Conservation (phyloP, 2,329 filamentous ascomycete species). For the Xylaria sp. region DNA sequence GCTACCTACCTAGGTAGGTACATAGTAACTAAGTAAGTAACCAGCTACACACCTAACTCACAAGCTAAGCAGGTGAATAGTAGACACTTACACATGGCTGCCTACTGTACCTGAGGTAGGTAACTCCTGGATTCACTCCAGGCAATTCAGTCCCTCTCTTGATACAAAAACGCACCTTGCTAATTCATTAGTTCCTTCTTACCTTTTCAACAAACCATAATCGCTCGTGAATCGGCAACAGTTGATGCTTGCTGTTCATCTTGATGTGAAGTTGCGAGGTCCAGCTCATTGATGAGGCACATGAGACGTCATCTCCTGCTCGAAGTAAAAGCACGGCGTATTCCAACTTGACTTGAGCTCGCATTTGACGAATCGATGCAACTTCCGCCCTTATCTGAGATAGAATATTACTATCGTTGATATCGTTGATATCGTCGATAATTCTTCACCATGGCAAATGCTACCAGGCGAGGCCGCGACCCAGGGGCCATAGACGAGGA, state of each 20-base stretch:
- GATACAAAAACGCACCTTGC: background rate
- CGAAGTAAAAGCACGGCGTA: background rate
- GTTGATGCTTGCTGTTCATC: background rate
- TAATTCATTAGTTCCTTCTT: background rate
- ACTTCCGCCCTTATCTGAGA: background rate
- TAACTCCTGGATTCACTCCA: background rate
- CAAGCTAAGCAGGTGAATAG: background rate
- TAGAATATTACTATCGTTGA: background rate
- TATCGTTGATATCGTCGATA: no score
- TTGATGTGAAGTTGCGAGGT: background rate
- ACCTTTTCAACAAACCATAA: background rate
- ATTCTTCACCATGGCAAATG: constrained; percentile 51
- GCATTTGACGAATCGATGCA: background rate
- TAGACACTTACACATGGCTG: background rate
- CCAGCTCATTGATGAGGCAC: background rate
- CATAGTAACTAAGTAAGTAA: no score
- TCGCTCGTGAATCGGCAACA: background rate
- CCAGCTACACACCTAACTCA: background rate
- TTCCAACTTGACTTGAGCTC: background rate
- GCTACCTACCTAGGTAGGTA: no score
- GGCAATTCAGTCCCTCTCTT: background rate
- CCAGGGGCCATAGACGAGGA: constrained; percentile 62
- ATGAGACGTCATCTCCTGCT: background rate
- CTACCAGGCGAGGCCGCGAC: constrained; percentile 48
- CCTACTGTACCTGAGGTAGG: background rate